Percentiles rank a stretch among this genome's conserved stretches.
phyloP scores from a whole-genome alignment of 2,329 filamentous ascomycete genomes.

The Lachnellula arida region DNA sequence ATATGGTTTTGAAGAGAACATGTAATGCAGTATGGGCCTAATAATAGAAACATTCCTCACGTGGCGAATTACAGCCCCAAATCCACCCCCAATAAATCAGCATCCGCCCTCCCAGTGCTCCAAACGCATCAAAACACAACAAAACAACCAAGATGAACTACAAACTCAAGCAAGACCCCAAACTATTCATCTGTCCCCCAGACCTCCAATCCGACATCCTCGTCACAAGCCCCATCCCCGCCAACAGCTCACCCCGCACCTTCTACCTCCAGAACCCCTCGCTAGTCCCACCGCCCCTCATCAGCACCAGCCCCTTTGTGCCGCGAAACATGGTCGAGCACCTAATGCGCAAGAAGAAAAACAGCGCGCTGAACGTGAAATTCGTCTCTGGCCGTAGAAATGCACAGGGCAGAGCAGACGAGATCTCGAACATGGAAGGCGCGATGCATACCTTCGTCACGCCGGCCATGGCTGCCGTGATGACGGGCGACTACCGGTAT shows the following conservation, averaged over 20 bases:
- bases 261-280: conserved; percentile 11
- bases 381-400: not conserved
- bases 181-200: not conserved
- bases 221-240: conserved; percentile 7
- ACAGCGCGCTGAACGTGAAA: conserved; percentile 20
- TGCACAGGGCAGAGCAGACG: not conserved
- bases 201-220: conserved; percentile 7
- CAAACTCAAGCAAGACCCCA: not conserved
- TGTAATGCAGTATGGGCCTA: not conserved
- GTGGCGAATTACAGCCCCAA: not conserved
- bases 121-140: not conserved
- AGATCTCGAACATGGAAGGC: conserved; percentile 28
- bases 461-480: conserved; percentile 18
- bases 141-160: not conserved
- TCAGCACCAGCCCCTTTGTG: conserved; percentile 21
- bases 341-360: conserved; percentile 24
- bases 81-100: too few species aligned
- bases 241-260: conserved; percentile 4
- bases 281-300: conserved; percentile 18
- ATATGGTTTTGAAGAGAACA: too few species aligned
- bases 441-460: conserved; percentile 26
- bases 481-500: conserved; percentile 24
- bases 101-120: too few species aligned
- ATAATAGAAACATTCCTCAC: not conserved
- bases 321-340: conserved; percentile 11